phyloP scores from a whole-genome alignment of 2,329 filamentous ascomycete species.

The Colletotrichum camelliae region DNA sequence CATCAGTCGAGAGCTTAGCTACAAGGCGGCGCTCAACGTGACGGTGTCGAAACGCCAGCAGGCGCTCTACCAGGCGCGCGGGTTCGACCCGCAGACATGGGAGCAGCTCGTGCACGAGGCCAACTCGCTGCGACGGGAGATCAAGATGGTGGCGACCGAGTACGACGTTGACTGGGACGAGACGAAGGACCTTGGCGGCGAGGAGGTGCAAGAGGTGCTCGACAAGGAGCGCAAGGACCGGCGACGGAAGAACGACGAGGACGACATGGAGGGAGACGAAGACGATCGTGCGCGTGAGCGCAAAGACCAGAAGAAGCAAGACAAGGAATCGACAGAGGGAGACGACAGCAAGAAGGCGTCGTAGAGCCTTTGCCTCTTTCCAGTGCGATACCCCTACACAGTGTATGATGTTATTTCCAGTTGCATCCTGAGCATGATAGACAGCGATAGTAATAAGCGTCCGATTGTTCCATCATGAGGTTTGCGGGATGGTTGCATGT shows the following conservation, averaged over 20 bases:
- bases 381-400: background rate
- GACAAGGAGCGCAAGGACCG: slow-evolving; percentile 55
- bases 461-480: background rate
- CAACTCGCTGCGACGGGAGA: slow-evolving; percentile 77
- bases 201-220: slow-evolving; percentile 64
- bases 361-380: background rate
- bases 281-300: slow-evolving; percentile 38
- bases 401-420: background rate
- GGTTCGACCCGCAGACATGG: slow-evolving; percentile 81
- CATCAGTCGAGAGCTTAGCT: slow-evolving; percentile 87
- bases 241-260: slow-evolving; percentile 37
- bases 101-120: slow-evolving; percentile 80
- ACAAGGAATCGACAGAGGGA: slow-evolving; percentile 27
- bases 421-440: background rate
- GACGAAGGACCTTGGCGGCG: slow-evolving; percentile 72
- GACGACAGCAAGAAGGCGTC: background rate
- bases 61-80: slow-evolving; percentile 75
- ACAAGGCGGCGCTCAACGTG: slow-evolving; percentile 85
- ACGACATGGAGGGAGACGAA: slow-evolving; percentile 43
- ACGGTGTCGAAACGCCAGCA: slow-evolving; percentile 82
- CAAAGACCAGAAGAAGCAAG: slow-evolving; percentile 30
- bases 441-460: background rate
- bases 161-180: slow-evolving; percentile 94
- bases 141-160: slow-evolving; percentile 80
- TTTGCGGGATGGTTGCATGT: background rate